Evolutionary conservation across 2,329 filamentous ascomycete species (phyloP), one percentile per base, ranked within the genome.

Genomic region (Cytospora chrysosperma): DNA sequence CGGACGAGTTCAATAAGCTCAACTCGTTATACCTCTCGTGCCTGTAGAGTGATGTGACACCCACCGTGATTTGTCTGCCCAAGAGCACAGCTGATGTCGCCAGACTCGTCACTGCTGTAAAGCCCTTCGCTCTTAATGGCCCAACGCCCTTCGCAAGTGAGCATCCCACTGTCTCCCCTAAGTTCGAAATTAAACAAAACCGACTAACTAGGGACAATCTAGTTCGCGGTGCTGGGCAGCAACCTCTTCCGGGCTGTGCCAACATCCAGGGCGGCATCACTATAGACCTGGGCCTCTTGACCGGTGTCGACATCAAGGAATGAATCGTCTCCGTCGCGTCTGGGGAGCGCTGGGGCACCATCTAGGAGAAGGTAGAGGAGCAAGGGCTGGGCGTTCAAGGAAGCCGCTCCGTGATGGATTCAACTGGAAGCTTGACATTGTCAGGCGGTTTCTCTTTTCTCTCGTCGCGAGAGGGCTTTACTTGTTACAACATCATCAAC

Each of bases 391-490:
- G 71, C 4, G 73, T 75, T 7, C 67, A 72, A 3, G 78, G 78
- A 0, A 75, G 75, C 8, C 70, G 76, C 49, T 69, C 72, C 15
- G 69, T 70, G 0, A 67, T 59, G 0, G 72, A 76, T 34, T 75
- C 76, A 27, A 74, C 79, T 28, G 77, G 77, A 4, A 76, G 73
- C 30, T 72, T 72, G 55, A 69, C 73, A 53, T 75, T 82, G 0
- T n/a, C 43, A 68, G 67, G 78, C 57, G 79, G 79, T 4, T 69
- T 79, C 17, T 77, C 76, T 0, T 80, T 75, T 69, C 75, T 78
- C 68, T 75, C 77, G 10, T 70, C 73, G 5, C 71, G 72, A 1
- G 69, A 34, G 32, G 52, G 52, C 17, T 59, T n/a, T 50, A 69
- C 30, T 49, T 76, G 74, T 61, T 78, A 78, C 66, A 77, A 72